Percentiles rank a stretch among this genome's conserved stretches.
Evolutionary conservation across 352 stramenopile species (phyloP).

Genomic region (Globisporangium okanoganense): DNA sequence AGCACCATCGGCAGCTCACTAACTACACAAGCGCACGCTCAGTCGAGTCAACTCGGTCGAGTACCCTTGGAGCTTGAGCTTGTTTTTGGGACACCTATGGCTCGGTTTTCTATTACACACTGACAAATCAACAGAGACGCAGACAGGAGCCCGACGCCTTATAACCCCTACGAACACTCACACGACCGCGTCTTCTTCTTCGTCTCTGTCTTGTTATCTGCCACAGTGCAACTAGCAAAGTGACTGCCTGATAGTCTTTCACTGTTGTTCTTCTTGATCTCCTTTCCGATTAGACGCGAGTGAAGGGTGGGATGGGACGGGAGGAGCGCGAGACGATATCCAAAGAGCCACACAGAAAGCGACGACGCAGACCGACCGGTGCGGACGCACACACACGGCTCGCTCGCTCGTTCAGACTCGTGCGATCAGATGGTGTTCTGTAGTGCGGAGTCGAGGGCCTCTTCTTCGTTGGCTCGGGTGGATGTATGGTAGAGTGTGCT

Average conservation of each 20-base stretch:
- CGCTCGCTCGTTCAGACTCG: neutral
- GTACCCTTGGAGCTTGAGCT: neutral
- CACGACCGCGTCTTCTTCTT: neutral
- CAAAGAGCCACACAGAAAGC: neutral
- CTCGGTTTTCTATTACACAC: neutral
- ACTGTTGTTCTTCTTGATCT: neutral
- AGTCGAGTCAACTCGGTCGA: neutral
- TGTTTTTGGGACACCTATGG: too few species aligned
- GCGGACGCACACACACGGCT: neutral
- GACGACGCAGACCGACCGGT: neutral
- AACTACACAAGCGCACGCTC: neutral
- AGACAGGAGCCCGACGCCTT: neutral
- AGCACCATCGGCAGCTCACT: conserved; percentile 1
- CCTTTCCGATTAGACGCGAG: neutral
- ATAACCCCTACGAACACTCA: neutral
- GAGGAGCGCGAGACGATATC: neutral
- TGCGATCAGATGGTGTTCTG: neutral
- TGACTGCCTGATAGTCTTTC: neutral
- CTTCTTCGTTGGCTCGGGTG: neutral
- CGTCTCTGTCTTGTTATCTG: neutral
- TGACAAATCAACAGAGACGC: neutral
- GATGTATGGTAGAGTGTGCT: neutral
- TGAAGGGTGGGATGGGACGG: neutral
- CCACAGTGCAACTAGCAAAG: neutral
- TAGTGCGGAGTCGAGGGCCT: neutral